Base-by-base conservation (phyloP, 495 filamentous ascomycete species). In the Penicillium samsonianum region DNA sequence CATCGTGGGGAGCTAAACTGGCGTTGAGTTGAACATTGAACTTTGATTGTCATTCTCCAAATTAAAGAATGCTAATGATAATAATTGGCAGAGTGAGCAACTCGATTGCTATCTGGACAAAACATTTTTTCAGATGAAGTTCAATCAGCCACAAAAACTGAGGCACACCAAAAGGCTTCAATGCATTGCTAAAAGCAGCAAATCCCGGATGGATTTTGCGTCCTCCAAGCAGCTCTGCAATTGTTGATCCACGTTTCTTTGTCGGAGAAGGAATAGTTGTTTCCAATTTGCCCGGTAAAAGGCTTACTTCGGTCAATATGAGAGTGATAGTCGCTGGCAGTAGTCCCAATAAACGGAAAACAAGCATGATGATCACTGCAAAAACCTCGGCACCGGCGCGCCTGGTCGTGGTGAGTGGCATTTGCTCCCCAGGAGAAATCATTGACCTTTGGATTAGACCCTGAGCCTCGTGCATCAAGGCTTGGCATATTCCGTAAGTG, bases 41-140 rank as follows among this genome's bases (percentile, higher is more conserved):
- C 11, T 4, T 35, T 2, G 4, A 35, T 16, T 35, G 11, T 16
- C 31, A 35, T 14, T n/a, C 11, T 33, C 30, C 8, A 33, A 33
- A 12, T 33, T 33, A 33, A 33, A 33, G 30, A 33, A 33, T 10
- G 10, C 30, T 10, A 33, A 33, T 9, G 10, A 33, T 9, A 33
- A 33, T 33, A 33, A 33, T 33, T 33, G 30, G 30, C 30, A 33
- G 11, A 33, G 30, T 33, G 10, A 33, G 30, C 30, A 23, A 17
- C 22, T 52, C 33, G 8, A 52, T 4, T 1, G 4, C 19, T 23
- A 52, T 52, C 3, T 41, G 50, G 7, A 41, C 22, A 52, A 52
- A 52, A 42, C 50, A 52, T 14, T 41, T 52, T 19, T 52, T 52
- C 11, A 40, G 14, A 40, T 52, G 50, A 26, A 52, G 35, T 41